A percentile compares a stretch with the other conserved stretches of the same genome.
Evolutionary conservation across 257 asterid genomes (phyloP).

Genomic region (Rehmannia glutinosa): DNA sequence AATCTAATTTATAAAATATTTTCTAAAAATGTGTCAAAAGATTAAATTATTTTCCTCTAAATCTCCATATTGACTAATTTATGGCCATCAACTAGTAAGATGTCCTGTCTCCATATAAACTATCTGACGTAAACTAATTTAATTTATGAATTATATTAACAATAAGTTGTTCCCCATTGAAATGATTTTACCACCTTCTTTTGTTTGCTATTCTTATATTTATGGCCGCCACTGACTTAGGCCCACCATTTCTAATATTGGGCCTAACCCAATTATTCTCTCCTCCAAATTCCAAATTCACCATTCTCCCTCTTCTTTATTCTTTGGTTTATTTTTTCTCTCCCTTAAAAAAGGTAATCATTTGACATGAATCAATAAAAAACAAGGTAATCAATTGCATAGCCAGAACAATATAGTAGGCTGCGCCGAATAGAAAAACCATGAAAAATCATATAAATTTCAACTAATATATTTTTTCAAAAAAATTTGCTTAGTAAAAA

Average conservation of each 20-base stretch:
- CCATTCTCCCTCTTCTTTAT: neutral
- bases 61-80: too few species aligned
- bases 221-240: neutral
- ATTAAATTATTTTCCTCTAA: too few species aligned
- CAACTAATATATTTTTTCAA: too few species aligned
- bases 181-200: too few species aligned
- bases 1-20: neutral
- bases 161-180: neutral
- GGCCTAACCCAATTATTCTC: slow-evolving; percentile 12
- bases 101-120: neutral
- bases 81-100: neutral
- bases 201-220: too few species aligned
- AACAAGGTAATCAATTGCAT: slow-evolving; percentile 6
- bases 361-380: neutral
- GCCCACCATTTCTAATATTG: slow-evolving; percentile 13
- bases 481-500: too few species aligned
- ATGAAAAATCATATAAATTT: too few species aligned
- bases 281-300: neutral
- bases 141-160: neutral
- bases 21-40: too few species aligned
- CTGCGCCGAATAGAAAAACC: too few species aligned
- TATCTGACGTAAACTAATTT: neutral
- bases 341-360: neutral
- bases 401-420: too few species aligned
- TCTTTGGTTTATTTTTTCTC: neutral